Percentiles rank a stretch among this genome's conserved stretches.
Evolutionary conservation across 192 early-diverging fungal genomes (phyloP).

Genomic region (Podila clonocystis): DNA sequence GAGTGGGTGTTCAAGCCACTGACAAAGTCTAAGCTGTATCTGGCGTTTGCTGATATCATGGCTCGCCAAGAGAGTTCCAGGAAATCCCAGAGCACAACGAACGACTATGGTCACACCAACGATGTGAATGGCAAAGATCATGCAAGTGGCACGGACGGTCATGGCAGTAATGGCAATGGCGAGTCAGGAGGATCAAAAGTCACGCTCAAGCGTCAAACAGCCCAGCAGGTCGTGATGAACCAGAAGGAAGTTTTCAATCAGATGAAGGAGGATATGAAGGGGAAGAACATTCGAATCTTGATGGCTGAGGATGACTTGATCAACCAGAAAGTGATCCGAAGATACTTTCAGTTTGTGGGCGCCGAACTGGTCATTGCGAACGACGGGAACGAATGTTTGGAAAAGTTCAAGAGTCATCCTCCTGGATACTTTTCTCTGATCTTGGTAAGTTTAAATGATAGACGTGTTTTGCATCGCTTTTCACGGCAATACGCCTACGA

Average conservation of each 20-base stretch:
- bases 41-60: slow-evolving; percentile 54
- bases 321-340: slow-evolving; percentile 65
- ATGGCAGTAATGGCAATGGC: slow-evolving; percentile 4
- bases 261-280: slow-evolving; percentile 62
- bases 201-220: slow-evolving; percentile 43
- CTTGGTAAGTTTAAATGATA: slow-evolving; percentile 35
- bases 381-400: slow-evolving; percentile 59
- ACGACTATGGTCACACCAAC: not conserved
- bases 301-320: slow-evolving; percentile 68
- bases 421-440: slow-evolving; percentile 58
- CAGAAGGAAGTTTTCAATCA: slow-evolving; percentile 63
- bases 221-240: slow-evolving; percentile 55
- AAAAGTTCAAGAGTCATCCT: slow-evolving; percentile 55
- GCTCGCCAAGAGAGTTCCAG: slow-evolving; percentile 16
- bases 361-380: slow-evolving; percentile 55
- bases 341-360: slow-evolving; percentile 60
- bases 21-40: slow-evolving; percentile 60
- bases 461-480: slow-evolving; percentile 5
- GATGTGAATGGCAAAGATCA: not conserved
- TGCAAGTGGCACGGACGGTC: not conserved
- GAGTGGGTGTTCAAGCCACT: slow-evolving; percentile 68
- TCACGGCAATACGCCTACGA: not conserved
- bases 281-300: slow-evolving; percentile 57
- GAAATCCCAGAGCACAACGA: not conserved
- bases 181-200: not conserved